A percentile compares a stretch with the other conserved stretches of the same genome.
Conservation (phyloP, 2,329 filamentous ascomycete species). For the Verticillium zaregamsianum region DNA sequence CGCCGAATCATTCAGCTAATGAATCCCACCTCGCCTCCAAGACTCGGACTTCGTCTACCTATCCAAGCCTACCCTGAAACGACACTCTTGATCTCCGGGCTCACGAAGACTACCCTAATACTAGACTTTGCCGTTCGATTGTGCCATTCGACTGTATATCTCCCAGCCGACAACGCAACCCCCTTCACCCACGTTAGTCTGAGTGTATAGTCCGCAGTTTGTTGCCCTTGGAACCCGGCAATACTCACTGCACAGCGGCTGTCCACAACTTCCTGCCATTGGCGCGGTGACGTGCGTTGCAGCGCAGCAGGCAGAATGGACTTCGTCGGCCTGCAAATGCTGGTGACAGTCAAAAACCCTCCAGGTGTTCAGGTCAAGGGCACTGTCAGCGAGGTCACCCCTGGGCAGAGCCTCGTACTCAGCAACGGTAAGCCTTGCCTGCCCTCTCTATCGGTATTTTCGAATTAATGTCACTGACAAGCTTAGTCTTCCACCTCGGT, state of each 20-base stretch:
- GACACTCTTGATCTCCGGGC: too few species aligned
- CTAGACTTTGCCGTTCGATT: too few species aligned
- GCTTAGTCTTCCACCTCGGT: conserved; percentile 33
- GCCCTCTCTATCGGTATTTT: neutral
- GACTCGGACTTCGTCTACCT: neutral
- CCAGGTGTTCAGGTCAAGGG: conserved; percentile 63
- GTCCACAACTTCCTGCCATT: neutral
- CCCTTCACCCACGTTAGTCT: too few species aligned
- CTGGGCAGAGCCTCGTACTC: conserved; percentile 65
- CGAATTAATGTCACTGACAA: neutral
- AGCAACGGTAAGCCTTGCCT: conserved; percentile 57
- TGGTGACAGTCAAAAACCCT: conserved; percentile 66
- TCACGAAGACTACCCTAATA: too few species aligned
- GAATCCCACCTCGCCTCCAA: neutral
- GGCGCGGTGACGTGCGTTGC: neutral
- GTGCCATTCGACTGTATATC: too few species aligned
- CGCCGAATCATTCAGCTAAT: neutral
- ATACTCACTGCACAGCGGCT: neutral
- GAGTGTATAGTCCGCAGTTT: too few species aligned
- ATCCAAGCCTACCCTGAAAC: neutral
- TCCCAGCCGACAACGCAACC: too few species aligned
- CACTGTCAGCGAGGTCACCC: conserved; percentile 62
- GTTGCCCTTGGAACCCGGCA: too few species aligned
- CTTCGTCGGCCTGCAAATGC: conserved; percentile 74
- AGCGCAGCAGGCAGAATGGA: conserved; percentile 43